Conservation (phyloP, 176 grass and related monocot genomes). For the Tuctoria greenei region DNA sequence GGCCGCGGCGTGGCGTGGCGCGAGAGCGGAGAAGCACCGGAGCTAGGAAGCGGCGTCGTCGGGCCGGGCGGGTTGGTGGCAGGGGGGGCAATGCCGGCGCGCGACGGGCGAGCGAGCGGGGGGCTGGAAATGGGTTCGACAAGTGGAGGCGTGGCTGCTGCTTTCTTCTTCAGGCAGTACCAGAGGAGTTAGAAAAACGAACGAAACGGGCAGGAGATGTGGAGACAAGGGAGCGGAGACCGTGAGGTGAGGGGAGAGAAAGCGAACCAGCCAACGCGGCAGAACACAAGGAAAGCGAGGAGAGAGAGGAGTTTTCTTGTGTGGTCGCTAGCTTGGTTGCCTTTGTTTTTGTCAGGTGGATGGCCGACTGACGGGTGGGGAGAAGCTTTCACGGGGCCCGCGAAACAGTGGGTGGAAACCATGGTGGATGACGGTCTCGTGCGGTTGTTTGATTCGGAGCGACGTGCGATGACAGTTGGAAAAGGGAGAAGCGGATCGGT, state of each 20-base stretch:
- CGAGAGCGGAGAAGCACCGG: neutral
- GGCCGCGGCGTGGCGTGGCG: no score
- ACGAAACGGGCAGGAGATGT: slow-evolving; percentile 10
- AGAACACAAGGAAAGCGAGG: neutral
- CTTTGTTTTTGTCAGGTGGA: slow-evolving; percentile 6
- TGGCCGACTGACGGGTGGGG: slow-evolving; percentile 22
- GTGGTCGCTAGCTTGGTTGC: neutral
- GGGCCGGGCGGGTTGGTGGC: neutral
- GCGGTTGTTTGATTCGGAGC: neutral
- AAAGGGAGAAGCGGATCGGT: neutral
- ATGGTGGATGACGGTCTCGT: neutral
- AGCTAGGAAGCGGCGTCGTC: no score
- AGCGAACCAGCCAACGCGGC: no score
- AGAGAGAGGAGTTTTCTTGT: neutral
- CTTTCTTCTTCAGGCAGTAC: neutral
- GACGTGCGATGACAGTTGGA: neutral
- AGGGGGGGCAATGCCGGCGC: slow-evolving; percentile 27
- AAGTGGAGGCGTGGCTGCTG: slow-evolving; percentile 24
- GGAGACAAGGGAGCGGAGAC: slow-evolving; percentile 30
- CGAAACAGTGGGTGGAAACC: neutral
- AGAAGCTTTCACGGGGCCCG: rapidly evolving
- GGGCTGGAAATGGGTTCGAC: neutral
- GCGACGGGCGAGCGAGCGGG: slow-evolving; percentile 4
- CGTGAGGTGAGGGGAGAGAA: no score
- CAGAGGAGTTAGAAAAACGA: slow-evolving; percentile 5